Evolutionary conservation across 1,284 basidiomycete genomes (phyloP).

Genomic region (Coniferiporia weirii): DNA sequence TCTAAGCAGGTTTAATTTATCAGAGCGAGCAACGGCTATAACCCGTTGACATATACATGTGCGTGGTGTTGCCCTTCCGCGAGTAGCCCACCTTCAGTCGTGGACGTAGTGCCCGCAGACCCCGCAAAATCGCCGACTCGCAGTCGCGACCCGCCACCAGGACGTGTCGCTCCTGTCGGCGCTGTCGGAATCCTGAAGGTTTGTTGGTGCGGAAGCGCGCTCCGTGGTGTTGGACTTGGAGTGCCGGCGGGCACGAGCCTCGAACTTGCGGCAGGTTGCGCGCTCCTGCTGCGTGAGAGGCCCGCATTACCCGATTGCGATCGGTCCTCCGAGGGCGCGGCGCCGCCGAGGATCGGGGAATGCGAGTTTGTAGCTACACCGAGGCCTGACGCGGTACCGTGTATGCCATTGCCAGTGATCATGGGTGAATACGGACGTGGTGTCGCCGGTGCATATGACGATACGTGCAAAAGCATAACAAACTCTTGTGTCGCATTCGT

Average conservation of each 20-base stretch:
- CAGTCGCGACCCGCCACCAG: not conserved
- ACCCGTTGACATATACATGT: conserved; percentile 2
- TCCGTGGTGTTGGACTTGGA: conserved; percentile 43
- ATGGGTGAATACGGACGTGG: conserved; percentile 59
- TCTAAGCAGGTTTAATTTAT: conserved; percentile 3
- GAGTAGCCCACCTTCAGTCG: not conserved
- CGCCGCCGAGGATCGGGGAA: conserved; percentile 4
- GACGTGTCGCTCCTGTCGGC: not conserved
- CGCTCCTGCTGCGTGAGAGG: conserved; percentile 58
- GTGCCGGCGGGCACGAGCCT: conserved; percentile 32
- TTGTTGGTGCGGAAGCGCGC: conserved; percentile 46
- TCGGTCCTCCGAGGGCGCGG: conserved; percentile 5
- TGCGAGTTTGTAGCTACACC: conserved; percentile 28
- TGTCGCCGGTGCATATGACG: conserved; percentile 62
- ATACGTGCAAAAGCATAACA: conserved; percentile 71
- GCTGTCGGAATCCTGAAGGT: conserved; percentile 17
- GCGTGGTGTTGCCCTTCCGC: not conserved
- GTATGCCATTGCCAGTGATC: conserved; percentile 22
- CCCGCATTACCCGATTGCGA: conserved; percentile 31
- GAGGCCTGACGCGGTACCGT: conserved; percentile 4
- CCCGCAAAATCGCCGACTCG: not conserved
- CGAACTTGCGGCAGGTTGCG: conserved; percentile 39
- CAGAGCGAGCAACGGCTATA: not conserved
- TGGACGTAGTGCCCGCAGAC: not conserved
- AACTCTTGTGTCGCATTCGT: conserved; percentile 76